Percentiles rank a stretch among this genome's conserved stretches.
Evolutionary conservation across 352 stramenopile genomes (phyloP).

Genomic region (Phytopythium sindhum): DNA sequence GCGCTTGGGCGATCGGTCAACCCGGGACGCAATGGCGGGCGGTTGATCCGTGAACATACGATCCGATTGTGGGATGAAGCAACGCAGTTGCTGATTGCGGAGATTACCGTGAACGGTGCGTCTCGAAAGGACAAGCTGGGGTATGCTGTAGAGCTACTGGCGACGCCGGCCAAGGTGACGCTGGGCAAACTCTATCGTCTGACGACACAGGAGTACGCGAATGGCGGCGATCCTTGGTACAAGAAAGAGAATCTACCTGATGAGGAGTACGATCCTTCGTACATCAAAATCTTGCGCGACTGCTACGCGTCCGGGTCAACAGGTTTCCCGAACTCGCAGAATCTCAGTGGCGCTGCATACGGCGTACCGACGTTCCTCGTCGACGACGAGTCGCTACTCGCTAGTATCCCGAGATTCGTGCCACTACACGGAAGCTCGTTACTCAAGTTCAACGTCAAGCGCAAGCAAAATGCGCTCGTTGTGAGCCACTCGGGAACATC

Average conservation of each 20-base stretch:
- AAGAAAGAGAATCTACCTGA: slow-evolving; percentile 87
- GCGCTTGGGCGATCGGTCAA: slow-evolving; percentile 81
- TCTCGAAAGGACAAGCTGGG: slow-evolving; percentile 72
- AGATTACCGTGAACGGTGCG: slow-evolving; percentile 53
- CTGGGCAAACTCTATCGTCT: slow-evolving; percentile 85
- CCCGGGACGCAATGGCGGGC: slow-evolving; percentile 50
- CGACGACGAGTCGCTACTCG: slow-evolving; percentile 67
- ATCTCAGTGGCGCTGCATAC: slow-evolving; percentile 79
- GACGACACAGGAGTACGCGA: slow-evolving; percentile 85
- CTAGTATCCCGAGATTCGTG: slow-evolving; percentile 58
- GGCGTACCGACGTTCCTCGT: slow-evolving; percentile 84
- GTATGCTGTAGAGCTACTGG: slow-evolving; percentile 68
- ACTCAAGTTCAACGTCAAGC: slow-evolving; percentile 64
- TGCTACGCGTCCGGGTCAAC: slow-evolving; percentile 84
- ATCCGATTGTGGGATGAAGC: slow-evolving; percentile 85
- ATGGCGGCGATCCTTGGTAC: slow-evolving; percentile 87
- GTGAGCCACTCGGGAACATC: slow-evolving; percentile 78
- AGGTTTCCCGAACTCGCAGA: slow-evolving; percentile 83
- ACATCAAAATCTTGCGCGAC: slow-evolving; percentile 85
- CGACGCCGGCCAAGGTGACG: slow-evolving; percentile 50
- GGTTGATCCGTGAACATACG: slow-evolving; percentile 64
- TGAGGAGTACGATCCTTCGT: slow-evolving; percentile 83
- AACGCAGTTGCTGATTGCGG: slow-evolving; percentile 61
- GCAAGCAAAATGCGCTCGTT: slow-evolving; percentile 50
- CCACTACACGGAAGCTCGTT: slow-evolving; percentile 47